phyloP scores from a whole-genome alignment of 108 stramenopile species.

The Cyclostephanos tholiformis region DNA sequence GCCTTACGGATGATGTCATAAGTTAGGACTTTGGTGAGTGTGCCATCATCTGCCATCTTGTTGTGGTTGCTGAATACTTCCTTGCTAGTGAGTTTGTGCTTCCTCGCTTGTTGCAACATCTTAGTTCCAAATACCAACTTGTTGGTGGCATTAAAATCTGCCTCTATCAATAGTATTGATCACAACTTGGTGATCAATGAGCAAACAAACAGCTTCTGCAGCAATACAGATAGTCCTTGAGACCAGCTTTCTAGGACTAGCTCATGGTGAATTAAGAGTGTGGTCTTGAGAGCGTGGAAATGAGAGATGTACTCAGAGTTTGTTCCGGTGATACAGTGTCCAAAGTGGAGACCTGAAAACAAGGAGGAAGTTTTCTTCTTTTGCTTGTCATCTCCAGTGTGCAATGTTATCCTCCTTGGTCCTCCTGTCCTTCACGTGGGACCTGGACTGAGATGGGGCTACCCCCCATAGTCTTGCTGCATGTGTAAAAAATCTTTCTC shows the following conservation, averaged over 20 bases:
- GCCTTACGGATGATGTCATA: not conserved
- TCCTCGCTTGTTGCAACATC: conserved; percentile 7
- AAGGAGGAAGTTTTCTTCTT: conserved; percentile 19
- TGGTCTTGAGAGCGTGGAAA: not conserved
- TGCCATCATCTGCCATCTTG: conserved; percentile 16
- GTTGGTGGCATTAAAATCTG: conserved; percentile 17
- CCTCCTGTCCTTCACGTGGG: not conserved
- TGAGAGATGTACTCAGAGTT: not conserved
- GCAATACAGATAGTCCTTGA: not conserved
- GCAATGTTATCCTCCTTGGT: not conserved
- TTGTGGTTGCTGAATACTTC: conserved; percentile 23
- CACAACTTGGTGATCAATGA: conserved; percentile 1
- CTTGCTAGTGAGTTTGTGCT: conserved; percentile 13
- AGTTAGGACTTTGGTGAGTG: conserved; percentile 1
- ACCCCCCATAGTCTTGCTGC: not conserved
- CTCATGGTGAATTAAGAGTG: not conserved
- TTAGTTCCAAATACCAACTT: conserved; percentile 15
- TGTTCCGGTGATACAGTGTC: not conserved
- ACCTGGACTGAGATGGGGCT: not conserved
- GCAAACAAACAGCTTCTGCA: not conserved
- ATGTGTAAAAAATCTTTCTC: not conserved
- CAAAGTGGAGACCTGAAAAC: conserved; percentile 6
- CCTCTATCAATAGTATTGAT: conserved; percentile 14
- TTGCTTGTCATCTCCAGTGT: not conserved
- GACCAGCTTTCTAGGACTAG: not conserved